Conservation (phyloP, 306 rosid species). For the Corylus avellana region DNA sequence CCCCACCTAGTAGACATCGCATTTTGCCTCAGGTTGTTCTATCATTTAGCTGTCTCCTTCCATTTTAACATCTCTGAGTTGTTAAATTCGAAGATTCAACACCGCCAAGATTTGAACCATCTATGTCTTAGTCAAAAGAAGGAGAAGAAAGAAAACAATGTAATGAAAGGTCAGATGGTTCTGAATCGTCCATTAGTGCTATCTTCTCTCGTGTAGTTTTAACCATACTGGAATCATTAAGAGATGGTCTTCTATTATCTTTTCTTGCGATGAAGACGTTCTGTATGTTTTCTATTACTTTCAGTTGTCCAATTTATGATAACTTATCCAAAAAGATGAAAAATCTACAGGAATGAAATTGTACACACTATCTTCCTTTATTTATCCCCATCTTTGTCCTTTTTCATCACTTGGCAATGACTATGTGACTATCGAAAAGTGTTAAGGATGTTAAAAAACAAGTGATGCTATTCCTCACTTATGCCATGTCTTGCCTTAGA, state of each 20-base stretch:
- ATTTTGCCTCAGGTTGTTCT: neutral
- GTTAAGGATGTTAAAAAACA: neutral
- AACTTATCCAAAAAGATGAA: neutral
- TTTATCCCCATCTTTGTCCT: neutral
- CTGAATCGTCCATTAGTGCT: neutral
- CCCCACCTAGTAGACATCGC: neutral
- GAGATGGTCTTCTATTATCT: neutral
- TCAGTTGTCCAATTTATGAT: neutral
- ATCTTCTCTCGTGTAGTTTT: neutral
- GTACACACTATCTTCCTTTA: neutral
- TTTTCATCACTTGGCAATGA: neutral
- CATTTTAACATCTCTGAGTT: neutral
- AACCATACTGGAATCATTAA: neutral
- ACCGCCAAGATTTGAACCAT: neutral
- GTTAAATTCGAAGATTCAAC: neutral
- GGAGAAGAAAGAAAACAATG: too few relatives aligned
- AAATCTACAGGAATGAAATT: neutral
- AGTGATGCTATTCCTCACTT: neutral
- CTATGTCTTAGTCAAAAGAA: too few relatives aligned
- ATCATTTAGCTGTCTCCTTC: neutral
- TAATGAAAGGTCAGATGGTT: too few relatives aligned
- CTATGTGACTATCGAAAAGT: neutral
- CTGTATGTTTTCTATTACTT: neutral
- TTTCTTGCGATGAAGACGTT: neutral
- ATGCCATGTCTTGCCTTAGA: neutral